Conservation (phyloP, 352 stramenopile genomes). For the Lagenidium giganteum region DNA sequence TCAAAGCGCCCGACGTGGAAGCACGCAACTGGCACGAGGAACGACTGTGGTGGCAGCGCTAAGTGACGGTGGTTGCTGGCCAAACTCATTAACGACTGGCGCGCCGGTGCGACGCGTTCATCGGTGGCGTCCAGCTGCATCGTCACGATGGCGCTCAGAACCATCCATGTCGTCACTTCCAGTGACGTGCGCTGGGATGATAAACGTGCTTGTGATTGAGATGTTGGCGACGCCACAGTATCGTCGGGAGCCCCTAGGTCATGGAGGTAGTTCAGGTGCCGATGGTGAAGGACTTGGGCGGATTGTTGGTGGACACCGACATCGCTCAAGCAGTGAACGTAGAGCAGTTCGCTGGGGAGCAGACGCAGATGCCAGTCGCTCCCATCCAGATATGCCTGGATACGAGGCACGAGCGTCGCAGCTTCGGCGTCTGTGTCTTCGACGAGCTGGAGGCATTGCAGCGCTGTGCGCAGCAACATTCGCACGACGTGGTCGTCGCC, state of each 20-base stretch:
- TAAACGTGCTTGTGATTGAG: conserved; percentile 3
- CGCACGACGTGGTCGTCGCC: conserved; percentile 16
- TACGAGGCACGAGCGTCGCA: conserved; percentile 21
- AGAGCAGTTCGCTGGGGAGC: conserved; percentile 32
- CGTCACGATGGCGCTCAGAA: conserved; percentile 28
- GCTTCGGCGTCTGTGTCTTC: conserved; percentile 21
- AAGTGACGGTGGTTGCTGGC: too few species aligned
- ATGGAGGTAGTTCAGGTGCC: conserved; percentile 9
- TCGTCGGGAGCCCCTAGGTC: too few species aligned
- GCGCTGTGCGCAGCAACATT: conserved; percentile 30
- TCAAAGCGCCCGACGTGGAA: conserved; percentile 17
- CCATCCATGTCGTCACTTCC: conserved; percentile 3
- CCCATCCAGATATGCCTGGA: conserved; percentile 17
- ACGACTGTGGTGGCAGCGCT: conserved; percentile 18
- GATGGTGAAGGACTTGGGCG: conserved; percentile 1
- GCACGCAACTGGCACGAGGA: conserved; percentile 26
- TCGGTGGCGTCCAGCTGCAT: conserved; percentile 24
- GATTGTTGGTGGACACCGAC: not conserved
- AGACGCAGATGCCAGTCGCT: conserved; percentile 24
- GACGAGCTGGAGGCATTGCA: conserved; percentile 22
- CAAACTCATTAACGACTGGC: conserved; percentile 19
- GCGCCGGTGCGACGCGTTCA: conserved; percentile 19
- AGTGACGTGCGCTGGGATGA: conserved; percentile 3
- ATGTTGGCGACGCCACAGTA: too few species aligned
- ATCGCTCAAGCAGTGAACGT: conserved; percentile 26